These are phyloP conservation scores for Annulohypoxylon truncatum DNA, from an alignment of 2,329 filamentous ascomycete genomes.

Conservation along the genomic window DNA sequence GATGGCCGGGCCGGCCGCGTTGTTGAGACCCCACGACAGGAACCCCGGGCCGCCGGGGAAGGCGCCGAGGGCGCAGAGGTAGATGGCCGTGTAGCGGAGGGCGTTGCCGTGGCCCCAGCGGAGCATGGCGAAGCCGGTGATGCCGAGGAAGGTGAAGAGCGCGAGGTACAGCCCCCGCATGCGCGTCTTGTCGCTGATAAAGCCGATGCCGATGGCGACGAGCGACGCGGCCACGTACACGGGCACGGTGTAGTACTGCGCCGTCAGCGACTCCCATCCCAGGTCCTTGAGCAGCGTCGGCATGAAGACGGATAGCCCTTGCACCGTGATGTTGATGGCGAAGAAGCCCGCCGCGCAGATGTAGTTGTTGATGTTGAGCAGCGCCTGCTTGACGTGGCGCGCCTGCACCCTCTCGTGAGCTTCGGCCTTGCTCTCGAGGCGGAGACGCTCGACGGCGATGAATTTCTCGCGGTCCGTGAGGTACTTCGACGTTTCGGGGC, in stretches of 20 bases:
- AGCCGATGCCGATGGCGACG: constrained; percentile 54
- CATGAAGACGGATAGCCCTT: constrained; percentile 63
- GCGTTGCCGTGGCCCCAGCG: constrained; percentile 54
- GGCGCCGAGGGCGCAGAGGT: constrained; percentile 65
- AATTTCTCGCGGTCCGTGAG: constrained; percentile 64
- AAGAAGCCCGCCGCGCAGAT: constrained; percentile 69
- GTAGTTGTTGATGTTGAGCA: constrained; percentile 69
- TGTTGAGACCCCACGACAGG: constrained; percentile 69
- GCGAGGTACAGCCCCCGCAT: constrained; percentile 57
- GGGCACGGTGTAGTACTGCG: constrained; percentile 59
- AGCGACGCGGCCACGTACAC: constrained; percentile 57
- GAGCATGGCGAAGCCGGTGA: constrained; percentile 64
- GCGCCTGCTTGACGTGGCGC: constrained; percentile 62
- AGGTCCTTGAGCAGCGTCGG: constrained; percentile 60
- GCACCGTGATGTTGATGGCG: constrained; percentile 70
- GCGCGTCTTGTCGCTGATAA: constrained; percentile 56
- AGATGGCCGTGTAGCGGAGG: constrained; percentile 62
- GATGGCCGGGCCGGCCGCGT: constrained; percentile 66
- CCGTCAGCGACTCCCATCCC: constrained; percentile 53
- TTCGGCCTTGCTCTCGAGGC: constrained; percentile 60
- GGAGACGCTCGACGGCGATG: constrained; percentile 65
- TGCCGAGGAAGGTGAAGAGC: constrained; percentile 55
- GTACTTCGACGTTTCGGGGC: constrained; percentile 60
- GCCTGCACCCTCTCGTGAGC: constrained; percentile 60
- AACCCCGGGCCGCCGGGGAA: constrained; percentile 70